Percentiles rank a stretch among this genome's conserved stretches.
These are phyloP conservation scores for Funneliformis geosporum DNA, from an alignment of 192 early-diverging fungal species.

Conservation along the genomic window DNA sequence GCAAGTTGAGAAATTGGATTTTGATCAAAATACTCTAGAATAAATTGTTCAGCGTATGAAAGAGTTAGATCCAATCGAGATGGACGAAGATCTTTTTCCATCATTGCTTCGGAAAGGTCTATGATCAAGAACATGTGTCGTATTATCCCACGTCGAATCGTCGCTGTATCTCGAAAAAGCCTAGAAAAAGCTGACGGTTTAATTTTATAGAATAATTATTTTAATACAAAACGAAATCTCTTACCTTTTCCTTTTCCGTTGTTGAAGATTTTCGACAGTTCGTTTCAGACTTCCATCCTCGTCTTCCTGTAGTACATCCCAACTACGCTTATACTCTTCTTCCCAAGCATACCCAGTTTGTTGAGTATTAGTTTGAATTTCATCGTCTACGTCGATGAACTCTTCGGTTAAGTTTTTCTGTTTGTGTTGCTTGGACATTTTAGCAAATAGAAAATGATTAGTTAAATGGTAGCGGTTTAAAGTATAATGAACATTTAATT, in stretches of 20 bases:
- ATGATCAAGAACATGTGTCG: slow-evolving; percentile 81
- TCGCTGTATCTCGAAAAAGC: slow-evolving; percentile 65
- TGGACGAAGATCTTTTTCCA: slow-evolving; percentile 81
- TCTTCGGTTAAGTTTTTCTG: slow-evolving; percentile 40
- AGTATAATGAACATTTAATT: too few species aligned
- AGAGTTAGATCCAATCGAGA: slow-evolving; percentile 77
- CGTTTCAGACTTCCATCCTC: slow-evolving; percentile 79
- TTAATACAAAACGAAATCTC: too few species aligned
- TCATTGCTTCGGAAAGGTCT: slow-evolving; percentile 84
- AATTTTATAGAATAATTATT: not conserved
- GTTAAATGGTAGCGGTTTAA: too few species aligned
- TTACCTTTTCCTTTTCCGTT: slow-evolving; percentile 70
- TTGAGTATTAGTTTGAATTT: slow-evolving; percentile 46
- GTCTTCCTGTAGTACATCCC: slow-evolving; percentile 92
- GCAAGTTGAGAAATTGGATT: slow-evolving; percentile 92
- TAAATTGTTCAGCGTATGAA: slow-evolving; percentile 65
- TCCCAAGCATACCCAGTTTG: slow-evolving; percentile 88
- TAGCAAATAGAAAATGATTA: not conserved
- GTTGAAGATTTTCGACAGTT: slow-evolving; percentile 71
- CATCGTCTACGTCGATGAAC: slow-evolving; percentile 60
- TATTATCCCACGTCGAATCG: slow-evolving; percentile 80
- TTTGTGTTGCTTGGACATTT: slow-evolving; percentile 10
- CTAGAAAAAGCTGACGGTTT: slow-evolving; percentile 20
- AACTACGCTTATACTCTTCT: slow-evolving; percentile 93
- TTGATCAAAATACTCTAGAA: slow-evolving; percentile 92